Conservation (phyloP, 106 monocot species). For the Alisma plantagoaquatica region DNA sequence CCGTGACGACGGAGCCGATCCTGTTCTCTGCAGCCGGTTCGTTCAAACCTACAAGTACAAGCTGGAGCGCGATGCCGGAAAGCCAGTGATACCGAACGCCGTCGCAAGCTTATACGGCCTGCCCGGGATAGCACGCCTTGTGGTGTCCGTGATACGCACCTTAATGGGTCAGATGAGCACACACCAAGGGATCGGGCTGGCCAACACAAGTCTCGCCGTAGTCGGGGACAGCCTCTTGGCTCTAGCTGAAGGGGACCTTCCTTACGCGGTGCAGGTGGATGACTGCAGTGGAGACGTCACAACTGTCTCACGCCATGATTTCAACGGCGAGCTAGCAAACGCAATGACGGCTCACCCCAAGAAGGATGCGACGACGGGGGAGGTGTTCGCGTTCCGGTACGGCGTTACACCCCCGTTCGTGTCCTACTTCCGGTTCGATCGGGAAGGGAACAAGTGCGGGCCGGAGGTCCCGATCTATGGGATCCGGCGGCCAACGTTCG, state of each 20-base stretch:
- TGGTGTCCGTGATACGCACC: neutral
- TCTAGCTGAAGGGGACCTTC: constrained; percentile 53
- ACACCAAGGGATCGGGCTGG: constrained; percentile 15
- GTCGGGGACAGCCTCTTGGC: constrained; percentile 34
- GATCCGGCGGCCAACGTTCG: neutral
- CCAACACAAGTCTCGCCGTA: constrained; percentile 51
- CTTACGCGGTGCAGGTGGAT: constrained; percentile 27
- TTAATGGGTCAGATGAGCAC: constrained; percentile 6
- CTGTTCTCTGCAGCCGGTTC: constrained; percentile 11
- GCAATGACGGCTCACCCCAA: constrained; percentile 70
- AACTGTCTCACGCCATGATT: constrained; percentile 30
- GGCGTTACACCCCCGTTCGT: constrained; percentile 10
- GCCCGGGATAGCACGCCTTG: neutral
- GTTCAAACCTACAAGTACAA: constrained; percentile 11
- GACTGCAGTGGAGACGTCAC: constrained; percentile 33
- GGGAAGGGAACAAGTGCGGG: neutral
- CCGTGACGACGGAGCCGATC: neutral
- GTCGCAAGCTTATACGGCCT: constrained; percentile 1
- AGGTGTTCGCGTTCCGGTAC: constrained; percentile 56
- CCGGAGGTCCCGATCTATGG: constrained; percentile 5
- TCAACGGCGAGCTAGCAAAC: constrained; percentile 26
- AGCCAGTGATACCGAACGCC: neutral
- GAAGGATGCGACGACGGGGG: constrained; percentile 42
- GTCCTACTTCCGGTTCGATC: constrained; percentile 7
- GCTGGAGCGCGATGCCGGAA: constrained; percentile 7